phyloP scores from a whole-genome alignment of 495 filamentous ascomycete genomes.

The Cairneyella variabilis region DNA sequence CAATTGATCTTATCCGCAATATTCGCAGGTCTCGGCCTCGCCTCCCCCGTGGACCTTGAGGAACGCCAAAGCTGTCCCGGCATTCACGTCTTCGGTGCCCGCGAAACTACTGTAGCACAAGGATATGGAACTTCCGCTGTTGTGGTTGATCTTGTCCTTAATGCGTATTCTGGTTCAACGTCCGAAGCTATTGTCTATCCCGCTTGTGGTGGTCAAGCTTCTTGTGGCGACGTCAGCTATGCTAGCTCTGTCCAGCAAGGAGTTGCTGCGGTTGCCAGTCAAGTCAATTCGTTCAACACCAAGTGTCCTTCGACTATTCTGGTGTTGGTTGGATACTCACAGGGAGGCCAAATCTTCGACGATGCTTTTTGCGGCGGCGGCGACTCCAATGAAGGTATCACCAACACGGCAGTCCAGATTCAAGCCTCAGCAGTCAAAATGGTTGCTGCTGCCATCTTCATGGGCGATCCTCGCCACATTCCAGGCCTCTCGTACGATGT shows the following conservation, averaged over 20 bases:
- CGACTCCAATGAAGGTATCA: constrained; percentile 45
- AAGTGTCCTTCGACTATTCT: constrained; percentile 54
- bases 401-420: constrained; percentile 43
- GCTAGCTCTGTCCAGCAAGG: constrained; percentile 48
- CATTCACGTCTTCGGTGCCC: constrained; percentile 60
- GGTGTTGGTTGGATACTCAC: constrained; percentile 59
- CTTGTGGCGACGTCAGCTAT: no score
- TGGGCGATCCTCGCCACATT: constrained; percentile 56
- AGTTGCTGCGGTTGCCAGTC: constrained; percentile 47
- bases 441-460: constrained; percentile 59
- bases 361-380: constrained; percentile 60
- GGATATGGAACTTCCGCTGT: constrained; percentile 51
- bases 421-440: constrained; percentile 41
- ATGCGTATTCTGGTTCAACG: constrained; percentile 43
- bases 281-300: constrained; percentile 50
- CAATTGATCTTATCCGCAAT: no score
- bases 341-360: constrained; percentile 63
- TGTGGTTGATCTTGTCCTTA: constrained; percentile 46
- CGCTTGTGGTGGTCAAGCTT: constrained; percentile 57
- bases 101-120: constrained; percentile 55
- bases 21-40: no score
- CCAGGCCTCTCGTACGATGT: constrained; percentile 55
- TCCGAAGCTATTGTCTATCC: constrained; percentile 56
- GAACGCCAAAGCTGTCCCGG: no score
- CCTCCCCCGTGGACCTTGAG: no score